phyloP scores from a whole-genome alignment of 768 basidiomycete species.

The Cystofilobasidium ferigula region DNA sequence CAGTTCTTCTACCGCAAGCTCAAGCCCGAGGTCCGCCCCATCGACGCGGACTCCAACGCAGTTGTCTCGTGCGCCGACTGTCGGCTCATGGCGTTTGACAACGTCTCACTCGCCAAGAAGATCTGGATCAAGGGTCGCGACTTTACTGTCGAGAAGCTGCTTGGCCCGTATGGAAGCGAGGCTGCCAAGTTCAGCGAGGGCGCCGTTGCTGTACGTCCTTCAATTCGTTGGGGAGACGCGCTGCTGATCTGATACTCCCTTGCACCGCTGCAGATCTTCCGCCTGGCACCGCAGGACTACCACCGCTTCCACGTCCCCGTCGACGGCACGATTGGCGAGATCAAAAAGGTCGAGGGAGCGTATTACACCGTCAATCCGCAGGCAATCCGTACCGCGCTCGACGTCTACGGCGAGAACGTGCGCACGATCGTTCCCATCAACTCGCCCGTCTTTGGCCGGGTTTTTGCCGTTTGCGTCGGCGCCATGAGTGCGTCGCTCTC shows the following conservation, averaged over 20 bases:
- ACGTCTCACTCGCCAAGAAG: constrained; percentile 67
- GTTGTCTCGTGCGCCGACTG: constrained; percentile 88
- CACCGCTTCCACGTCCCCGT: constrained; percentile 77
- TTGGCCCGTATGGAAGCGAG: constrained; percentile 63
- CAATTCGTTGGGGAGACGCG: not conserved
- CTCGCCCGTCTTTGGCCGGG: constrained; percentile 74
- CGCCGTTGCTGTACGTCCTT: constrained; percentile 72
- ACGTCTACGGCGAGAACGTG: constrained; percentile 54
- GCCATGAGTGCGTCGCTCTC: constrained; percentile 32
- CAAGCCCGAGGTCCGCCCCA: constrained; percentile 65
- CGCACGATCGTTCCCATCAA: constrained; percentile 88
- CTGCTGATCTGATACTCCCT: not conserved
- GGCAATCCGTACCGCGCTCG: constrained; percentile 66
- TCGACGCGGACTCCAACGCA: constrained; percentile 59
- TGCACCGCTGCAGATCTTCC: constrained; percentile 8
- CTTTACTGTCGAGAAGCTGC: constrained; percentile 65
- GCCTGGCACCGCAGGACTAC: constrained; percentile 80
- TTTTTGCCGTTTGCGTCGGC: constrained; percentile 61
- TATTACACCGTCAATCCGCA: constrained; percentile 98
- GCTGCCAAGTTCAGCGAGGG: constrained; percentile 66
- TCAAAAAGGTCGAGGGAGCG: constrained; percentile 74
- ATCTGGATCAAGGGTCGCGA: constrained; percentile 97
- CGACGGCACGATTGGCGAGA: constrained; percentile 68
- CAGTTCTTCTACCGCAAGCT: constrained; percentile 74
- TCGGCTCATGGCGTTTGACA: constrained; percentile 88